Percentiles rank a stretch among this genome's conserved stretches.
phyloP scores from a whole-genome alignment of 345 rosid genomes.

The Trapa bicornis region DNA sequence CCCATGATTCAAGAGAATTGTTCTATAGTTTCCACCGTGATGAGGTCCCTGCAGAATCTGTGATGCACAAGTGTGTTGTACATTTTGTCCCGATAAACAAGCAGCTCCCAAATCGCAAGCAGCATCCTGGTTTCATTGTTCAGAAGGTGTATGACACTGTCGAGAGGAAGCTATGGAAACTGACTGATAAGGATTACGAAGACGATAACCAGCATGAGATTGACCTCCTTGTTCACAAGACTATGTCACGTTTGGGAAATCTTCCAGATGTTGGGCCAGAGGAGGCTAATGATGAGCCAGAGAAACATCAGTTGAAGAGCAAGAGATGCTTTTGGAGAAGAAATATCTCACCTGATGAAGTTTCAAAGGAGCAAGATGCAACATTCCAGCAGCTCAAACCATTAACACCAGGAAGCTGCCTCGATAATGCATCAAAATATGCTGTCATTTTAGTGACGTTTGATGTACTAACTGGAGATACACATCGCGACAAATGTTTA shows the following conservation, averaged over 20 bases:
- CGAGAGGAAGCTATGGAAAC: slow-evolving; percentile 53
- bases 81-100: slow-evolving; percentile 84
- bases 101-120: slow-evolving; percentile 27
- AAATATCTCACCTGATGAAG: slow-evolving; percentile 56
- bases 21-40: slow-evolving; percentile 95
- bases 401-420: slow-evolving; percentile 86
- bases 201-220: slow-evolving; percentile 62
- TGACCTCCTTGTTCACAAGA: slow-evolving; percentile 69
- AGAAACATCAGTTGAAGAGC: slow-evolving; percentile 28
- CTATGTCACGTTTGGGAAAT: slow-evolving; percentile 47
- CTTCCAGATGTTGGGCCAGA: slow-evolving; percentile 49
- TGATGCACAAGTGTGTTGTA: slow-evolving; percentile 95
- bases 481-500: slow-evolving; percentile 78
- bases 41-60: slow-evolving; percentile 94
- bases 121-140: slow-evolving; percentile 86
- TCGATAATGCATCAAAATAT: slow-evolving; percentile 40
- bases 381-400: slow-evolving; percentile 24
- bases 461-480: slow-evolving; percentile 58
- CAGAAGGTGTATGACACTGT: slow-evolving; percentile 67
- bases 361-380: slow-evolving; percentile 56
- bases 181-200: slow-evolving; percentile 68
- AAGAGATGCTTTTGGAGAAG: slow-evolving; percentile 39
- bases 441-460: slow-evolving; percentile 40
- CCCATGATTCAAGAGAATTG: slow-evolving; percentile 69
- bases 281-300: slow-evolving; percentile 31